Evolutionary conservation across 768 basidiomycete genomes (phyloP), one percentile per base, ranked within the genome.

Genomic region (Mycena belliarum): DNA sequence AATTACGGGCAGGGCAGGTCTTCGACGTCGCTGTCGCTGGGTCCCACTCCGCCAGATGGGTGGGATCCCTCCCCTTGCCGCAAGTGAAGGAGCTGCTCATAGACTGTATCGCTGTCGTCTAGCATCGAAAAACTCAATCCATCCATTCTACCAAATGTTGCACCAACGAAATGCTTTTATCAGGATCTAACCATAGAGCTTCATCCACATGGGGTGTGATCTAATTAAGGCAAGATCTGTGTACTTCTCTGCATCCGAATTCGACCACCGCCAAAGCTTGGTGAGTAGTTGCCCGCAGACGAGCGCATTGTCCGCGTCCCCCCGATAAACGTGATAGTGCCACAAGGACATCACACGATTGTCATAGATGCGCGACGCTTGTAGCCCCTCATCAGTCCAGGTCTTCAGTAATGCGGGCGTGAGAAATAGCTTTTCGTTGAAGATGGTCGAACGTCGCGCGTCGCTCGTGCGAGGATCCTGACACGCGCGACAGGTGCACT

Each of bases 401-500:
- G 26, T 23, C 46, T 28, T 21, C 46, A 48, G 32, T n/a, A 48
- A 21, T 23, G 46, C 46, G 20, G 46, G 29, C n/a, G 46, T 20
- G 11, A 21, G 15, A 1, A 18, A n/a, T n/a, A n/a, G n/a, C n/a
- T n/a, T n/a, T n/a, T n/a, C n/a, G n/a, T n/a, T n/a, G n/a, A n/a
- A 32, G 46, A 55, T 55, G n/a, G 54, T 32, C n/a, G 35, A 24
- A 7, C 54, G 45, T 20, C 42, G 48, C 24, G 26, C 14, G 49
- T 50, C 56, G 41, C 41, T 25, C 25, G 29, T 28, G 21, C 29
- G 29, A 12, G 48, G 49, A 20, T 69, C 63, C 38, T 49, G 33
- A 57, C 75, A 75, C 20, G 68, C 63, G 21, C 32, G 32, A 57
- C 75, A 77, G 20, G 61, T 48, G 63, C 76, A 77, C 20, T 52